Percentiles rank a stretch among this genome's conserved stretches.
Conservation (phyloP, 2,329 filamentous ascomycete genomes). For the Biscogniauxia marginata region DNA sequence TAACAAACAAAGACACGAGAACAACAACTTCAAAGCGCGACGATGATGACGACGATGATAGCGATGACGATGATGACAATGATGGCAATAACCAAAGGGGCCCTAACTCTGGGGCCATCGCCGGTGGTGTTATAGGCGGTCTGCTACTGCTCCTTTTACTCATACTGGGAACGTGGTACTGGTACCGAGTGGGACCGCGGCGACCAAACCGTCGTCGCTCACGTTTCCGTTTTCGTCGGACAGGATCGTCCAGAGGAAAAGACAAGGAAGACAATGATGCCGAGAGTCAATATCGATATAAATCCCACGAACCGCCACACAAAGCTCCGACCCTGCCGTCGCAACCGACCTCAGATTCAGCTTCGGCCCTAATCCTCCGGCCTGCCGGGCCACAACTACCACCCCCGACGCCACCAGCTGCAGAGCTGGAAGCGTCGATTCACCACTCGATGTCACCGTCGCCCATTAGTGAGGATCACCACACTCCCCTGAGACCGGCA, state of each 20-base stretch:
- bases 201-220: not conserved
- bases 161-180: not conserved
- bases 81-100: not conserved
- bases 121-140: not conserved
- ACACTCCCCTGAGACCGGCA: not conserved
- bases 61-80: not conserved
- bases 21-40: not conserved
- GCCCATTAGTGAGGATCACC: not conserved
- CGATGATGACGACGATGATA: not conserved
- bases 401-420: no score
- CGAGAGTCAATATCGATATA: not conserved
- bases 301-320: not conserved
- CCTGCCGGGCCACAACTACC: not conserved
- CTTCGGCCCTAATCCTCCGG: no score
- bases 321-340: no score
- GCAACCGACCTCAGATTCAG: no score
- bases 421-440: not conserved
- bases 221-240: not conserved
- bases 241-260: no score
- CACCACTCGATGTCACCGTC: not conserved
- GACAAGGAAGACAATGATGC: not conserved
- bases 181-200: not conserved
- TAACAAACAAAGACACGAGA: not conserved
- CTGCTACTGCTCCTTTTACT: not conserved
- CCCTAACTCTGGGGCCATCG: not conserved